phyloP scores from a whole-genome alignment of 1,139 yeast species.

The Pichia sp. region DNA sequence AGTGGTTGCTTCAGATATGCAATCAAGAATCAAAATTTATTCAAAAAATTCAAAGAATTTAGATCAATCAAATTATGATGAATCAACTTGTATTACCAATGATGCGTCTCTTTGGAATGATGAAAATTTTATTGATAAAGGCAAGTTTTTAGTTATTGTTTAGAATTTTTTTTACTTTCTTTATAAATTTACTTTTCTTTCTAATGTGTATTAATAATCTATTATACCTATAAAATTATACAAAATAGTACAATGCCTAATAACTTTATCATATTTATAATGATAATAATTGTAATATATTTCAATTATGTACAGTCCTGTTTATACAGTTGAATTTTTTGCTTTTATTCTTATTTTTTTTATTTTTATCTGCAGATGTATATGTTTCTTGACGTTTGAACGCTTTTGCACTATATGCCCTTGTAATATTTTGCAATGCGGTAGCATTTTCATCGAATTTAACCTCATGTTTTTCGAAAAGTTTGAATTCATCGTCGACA shows the following conservation, averaged over 20 bases:
- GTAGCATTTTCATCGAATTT: constrained; percentile 27
- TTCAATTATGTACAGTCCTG: too few relatives aligned
- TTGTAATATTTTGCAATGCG: constrained; percentile 29
- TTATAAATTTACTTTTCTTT: not conserved
- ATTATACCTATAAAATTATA: too few relatives aligned
- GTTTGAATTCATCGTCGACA: constrained; percentile 21
- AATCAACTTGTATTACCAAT: constrained; percentile 16
- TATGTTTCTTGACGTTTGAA: constrained; percentile 15
- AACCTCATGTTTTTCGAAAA: constrained; percentile 17
- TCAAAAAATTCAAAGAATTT: constrained; percentile 25
- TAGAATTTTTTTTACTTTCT: constrained; percentile 1
- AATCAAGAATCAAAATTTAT: constrained; percentile 20
- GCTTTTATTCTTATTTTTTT: not conserved
- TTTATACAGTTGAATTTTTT: too few relatives aligned
- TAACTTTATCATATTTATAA: too few relatives aligned
- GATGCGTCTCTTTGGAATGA: constrained; percentile 25
- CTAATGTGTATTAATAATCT: too few relatives aligned
- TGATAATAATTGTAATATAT: too few relatives aligned
- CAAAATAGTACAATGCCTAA: too few relatives aligned
- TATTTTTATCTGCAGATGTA: not conserved
- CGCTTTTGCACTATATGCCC: constrained; percentile 37
- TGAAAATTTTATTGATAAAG: constrained; percentile 27
- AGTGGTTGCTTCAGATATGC: constrained; percentile 21
- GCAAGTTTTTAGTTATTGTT: constrained; percentile 27
- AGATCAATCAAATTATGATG: constrained; percentile 20